Conservation (phyloP, 352 stramenopile species). For the Globisporangium parvum region DNA sequence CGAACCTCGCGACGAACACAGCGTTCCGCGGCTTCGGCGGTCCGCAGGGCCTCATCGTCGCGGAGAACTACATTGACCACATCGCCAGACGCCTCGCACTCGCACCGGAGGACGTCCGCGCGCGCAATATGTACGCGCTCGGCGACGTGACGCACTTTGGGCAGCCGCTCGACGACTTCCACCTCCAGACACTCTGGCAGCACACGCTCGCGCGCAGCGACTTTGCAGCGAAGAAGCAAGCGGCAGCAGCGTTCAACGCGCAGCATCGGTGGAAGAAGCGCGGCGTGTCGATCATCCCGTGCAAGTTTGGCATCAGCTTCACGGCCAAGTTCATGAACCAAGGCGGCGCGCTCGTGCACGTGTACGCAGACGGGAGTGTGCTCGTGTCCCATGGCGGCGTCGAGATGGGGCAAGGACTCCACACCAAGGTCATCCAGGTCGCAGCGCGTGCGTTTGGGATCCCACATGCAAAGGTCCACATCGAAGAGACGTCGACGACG, state of each 20-base stretch:
- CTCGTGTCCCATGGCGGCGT: constrained; percentile 93
- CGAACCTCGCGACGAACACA: constrained; percentile 93
- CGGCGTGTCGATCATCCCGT: constrained; percentile 78
- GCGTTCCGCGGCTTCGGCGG: constrained; percentile 95
- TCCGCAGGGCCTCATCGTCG: constrained; percentile 88
- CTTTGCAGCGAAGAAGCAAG: constrained; percentile 56
- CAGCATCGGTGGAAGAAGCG: constrained; percentile 90
- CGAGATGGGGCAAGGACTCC: constrained; percentile 97
- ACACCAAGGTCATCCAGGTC: constrained; percentile 93
- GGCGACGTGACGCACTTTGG: constrained; percentile 91
- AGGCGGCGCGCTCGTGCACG: constrained; percentile 91
- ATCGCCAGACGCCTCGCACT: constrained; percentile 85
- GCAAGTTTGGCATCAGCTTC: constrained; percentile 96
- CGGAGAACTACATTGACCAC: constrained; percentile 95
- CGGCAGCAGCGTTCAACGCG: constrained; percentile 87
- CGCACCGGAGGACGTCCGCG: constrained; percentile 58
- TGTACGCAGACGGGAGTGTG: constrained; percentile 95
- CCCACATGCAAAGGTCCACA: constrained; percentile 87
- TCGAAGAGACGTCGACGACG: constrained; percentile 93
- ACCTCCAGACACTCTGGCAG: constrained; percentile 87
- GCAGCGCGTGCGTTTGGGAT: constrained; percentile 91
- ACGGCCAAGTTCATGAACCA: constrained; percentile 98
- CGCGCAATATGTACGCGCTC: constrained; percentile 90
- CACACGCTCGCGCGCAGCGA: constrained; percentile 59
- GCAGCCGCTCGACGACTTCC: constrained; percentile 89